phyloP scores from a whole-genome alignment of 78 protist genomes.

The Dictyostelium brefeldianum region DNA sequence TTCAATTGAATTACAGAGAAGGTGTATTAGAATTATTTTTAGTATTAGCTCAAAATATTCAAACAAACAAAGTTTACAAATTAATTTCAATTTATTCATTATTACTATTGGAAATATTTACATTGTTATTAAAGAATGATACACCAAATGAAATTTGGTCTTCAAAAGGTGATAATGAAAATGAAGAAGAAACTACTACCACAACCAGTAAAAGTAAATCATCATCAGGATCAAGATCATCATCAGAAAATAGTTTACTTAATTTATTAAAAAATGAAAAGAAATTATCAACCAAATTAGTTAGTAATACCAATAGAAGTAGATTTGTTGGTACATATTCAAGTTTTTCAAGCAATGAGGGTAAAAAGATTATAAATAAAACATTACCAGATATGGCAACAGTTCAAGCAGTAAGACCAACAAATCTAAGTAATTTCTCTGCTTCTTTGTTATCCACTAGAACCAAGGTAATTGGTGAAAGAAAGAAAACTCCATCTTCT shows the following conservation, averaged over 20 bases:
- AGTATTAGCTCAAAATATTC: slow-evolving; percentile 49
- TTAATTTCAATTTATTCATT: slow-evolving; percentile 36
- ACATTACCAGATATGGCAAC: not conserved
- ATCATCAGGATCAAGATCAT: not conserved
- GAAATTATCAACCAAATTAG: not conserved
- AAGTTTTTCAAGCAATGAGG: not conserved
- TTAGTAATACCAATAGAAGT: not conserved
- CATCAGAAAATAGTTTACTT: not conserved
- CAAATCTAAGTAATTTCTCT: not conserved
- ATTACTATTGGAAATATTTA: slow-evolving; percentile 55
- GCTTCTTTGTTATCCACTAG: not conserved
- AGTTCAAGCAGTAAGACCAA: not conserved
- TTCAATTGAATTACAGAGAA: not conserved
- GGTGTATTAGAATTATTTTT: slow-evolving; percentile 46
- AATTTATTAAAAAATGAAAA: slow-evolving; percentile 14
- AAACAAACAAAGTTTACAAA: slow-evolving; percentile 14
- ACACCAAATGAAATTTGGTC: slow-evolving; percentile 33
- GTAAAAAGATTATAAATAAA: slow-evolving; percentile 10
- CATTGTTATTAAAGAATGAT: slow-evolving; percentile 40
- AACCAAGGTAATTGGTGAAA: not conserved
- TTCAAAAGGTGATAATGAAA: not conserved
- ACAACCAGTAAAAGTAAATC: slow-evolving; percentile 11
- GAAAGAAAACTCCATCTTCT: not conserved
- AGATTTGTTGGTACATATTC: slow-evolving; percentile 41
- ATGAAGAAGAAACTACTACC: not conserved